phyloP scores from a whole-genome alignment of 2,329 filamentous ascomycete genomes.

The Alternaria ventricosa region DNA sequence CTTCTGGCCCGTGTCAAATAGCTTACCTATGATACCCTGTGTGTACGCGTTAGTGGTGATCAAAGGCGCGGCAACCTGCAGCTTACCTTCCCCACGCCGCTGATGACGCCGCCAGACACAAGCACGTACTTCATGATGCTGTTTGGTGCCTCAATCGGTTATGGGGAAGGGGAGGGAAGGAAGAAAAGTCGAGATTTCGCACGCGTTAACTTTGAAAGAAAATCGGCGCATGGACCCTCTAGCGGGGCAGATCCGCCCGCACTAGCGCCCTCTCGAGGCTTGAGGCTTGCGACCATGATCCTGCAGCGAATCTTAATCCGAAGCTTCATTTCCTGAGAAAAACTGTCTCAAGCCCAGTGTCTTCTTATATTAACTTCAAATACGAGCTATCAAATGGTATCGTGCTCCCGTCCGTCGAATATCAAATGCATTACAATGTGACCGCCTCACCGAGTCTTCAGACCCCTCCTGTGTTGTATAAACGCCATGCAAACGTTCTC shows the following conservation, averaged over 20 bases:
- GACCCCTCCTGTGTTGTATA: slow-evolving; percentile 4
- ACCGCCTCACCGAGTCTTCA: slow-evolving; percentile 12
- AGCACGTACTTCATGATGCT: slow-evolving; percentile 80
- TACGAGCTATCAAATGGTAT: slow-evolving; percentile 47
- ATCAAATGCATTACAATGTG: slow-evolving; percentile 40
- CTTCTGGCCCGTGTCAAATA: slow-evolving; percentile 1
- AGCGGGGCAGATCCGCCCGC: slow-evolving; percentile 18
- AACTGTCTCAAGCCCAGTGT: background rate
- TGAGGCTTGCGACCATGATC: slow-evolving; percentile 23
- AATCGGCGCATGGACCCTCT: slow-evolving; percentile 27
- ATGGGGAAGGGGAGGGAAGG: slow-evolving; percentile 53
- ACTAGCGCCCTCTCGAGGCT: slow-evolving; percentile 10
- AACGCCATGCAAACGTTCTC: slow-evolving; percentile 8
- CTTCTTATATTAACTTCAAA: slow-evolving; percentile 22
- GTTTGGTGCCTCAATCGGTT: slow-evolving; percentile 48
- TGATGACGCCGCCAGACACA: slow-evolving; percentile 70
- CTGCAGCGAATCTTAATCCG: slow-evolving; percentile 28
- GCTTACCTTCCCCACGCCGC: slow-evolving; percentile 57
- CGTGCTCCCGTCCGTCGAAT: slow-evolving; percentile 37
- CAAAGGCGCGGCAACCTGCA: slow-evolving; percentile 16
- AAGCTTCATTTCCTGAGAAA: slow-evolving; percentile 3
- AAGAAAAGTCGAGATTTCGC: slow-evolving; percentile 33
- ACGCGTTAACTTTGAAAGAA: slow-evolving; percentile 35
- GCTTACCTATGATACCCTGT: slow-evolving; percentile 70
- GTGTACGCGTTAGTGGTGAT: slow-evolving; percentile 31